Conservation (phyloP, 495 filamentous ascomycete genomes). For the Hyaloscypha finlandica region DNA sequence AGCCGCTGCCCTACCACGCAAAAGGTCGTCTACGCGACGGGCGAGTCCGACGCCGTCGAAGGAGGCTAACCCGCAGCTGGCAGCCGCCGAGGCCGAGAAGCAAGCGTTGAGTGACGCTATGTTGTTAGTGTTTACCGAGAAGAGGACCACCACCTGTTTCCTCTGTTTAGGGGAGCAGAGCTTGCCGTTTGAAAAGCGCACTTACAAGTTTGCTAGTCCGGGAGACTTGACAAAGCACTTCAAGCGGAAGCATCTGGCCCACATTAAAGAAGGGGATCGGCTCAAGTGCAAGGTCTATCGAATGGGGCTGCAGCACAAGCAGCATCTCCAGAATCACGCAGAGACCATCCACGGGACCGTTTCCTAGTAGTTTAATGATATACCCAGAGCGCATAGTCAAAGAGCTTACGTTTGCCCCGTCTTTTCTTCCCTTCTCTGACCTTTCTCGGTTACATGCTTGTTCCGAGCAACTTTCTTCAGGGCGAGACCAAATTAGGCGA, state of each 20-base stretch:
- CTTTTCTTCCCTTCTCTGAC: too few species aligned
- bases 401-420: too few species aligned
- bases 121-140: conserved; percentile 3
- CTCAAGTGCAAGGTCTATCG: conserved; percentile 27
- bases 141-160: conserved; percentile 43
- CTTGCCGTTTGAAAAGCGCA: conserved; percentile 35
- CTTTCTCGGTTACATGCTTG: conserved; percentile 18
- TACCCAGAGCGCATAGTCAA: neutral
- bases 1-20: conserved; percentile 30
- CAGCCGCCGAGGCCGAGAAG: conserved; percentile 31
- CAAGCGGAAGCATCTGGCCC: conserved; percentile 41
- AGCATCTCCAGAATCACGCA: conserved; percentile 28
- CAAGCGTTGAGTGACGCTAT: conserved; percentile 36
- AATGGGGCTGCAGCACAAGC: conserved; percentile 31
- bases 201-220: conserved; percentile 36
- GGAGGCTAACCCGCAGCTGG: conserved; percentile 24
- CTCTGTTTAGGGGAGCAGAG: conserved; percentile 40
- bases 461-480: conserved; percentile 27
- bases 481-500: conserved; percentile 23
- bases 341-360: conserved; percentile 7
- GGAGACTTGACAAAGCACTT: conserved; percentile 46
- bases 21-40: conserved; percentile 31
- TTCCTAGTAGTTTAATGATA: neutral
- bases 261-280: conserved; percentile 33
- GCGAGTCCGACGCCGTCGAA: conserved; percentile 24